Conservation (phyloP, 768 basidiomycete species). For the Rubroboletus pulcherrimus region DNA sequence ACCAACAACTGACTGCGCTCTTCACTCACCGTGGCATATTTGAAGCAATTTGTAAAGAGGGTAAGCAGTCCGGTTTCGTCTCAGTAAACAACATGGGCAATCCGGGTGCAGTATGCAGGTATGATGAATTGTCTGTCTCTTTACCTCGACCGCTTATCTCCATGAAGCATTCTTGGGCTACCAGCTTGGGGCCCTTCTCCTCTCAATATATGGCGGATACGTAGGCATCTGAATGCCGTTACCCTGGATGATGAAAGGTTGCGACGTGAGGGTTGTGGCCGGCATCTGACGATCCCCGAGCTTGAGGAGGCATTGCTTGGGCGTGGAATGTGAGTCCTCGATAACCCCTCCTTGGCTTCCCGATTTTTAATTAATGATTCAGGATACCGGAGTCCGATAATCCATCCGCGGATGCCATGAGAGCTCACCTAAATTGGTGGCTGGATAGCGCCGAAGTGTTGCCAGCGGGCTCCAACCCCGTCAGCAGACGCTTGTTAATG, state of each 20-base stretch:
- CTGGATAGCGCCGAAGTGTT: slow-evolving; percentile 44
- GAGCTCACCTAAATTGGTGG: slow-evolving; percentile 61
- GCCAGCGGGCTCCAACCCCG: slow-evolving; percentile 33
- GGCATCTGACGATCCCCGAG: slow-evolving; percentile 48
- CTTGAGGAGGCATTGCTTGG: slow-evolving; percentile 66
- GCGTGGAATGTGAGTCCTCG: slow-evolving; percentile 65
- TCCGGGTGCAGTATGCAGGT: slow-evolving; percentile 55
- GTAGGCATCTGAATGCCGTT: slow-evolving; percentile 38
- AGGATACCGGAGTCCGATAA: slow-evolving; percentile 34
- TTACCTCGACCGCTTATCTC: slow-evolving; percentile 12
- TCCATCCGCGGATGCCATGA: slow-evolving; percentile 41
- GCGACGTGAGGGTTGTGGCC: slow-evolving; percentile 42
- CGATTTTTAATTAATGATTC: slow-evolving; percentile 24
- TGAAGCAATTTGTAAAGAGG: slow-evolving; percentile 34
- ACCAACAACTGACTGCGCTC: slow-evolving; percentile 42
- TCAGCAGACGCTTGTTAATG: slow-evolving; percentile 51
- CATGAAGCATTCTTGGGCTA: slow-evolving; percentile 38
- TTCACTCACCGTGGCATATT: slow-evolving; percentile 37
- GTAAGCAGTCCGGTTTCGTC: slow-evolving; percentile 29
- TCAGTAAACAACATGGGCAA: slow-evolving; percentile 5
- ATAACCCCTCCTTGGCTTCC: not conserved
- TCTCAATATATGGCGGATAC: slow-evolving; percentile 34
- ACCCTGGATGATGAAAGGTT: slow-evolving; percentile 64
- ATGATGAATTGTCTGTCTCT: slow-evolving; percentile 22
- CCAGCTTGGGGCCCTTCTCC: slow-evolving; percentile 37